Conservation (phyloP, 345 rosid species). For the Hibiscus trionum region DNA sequence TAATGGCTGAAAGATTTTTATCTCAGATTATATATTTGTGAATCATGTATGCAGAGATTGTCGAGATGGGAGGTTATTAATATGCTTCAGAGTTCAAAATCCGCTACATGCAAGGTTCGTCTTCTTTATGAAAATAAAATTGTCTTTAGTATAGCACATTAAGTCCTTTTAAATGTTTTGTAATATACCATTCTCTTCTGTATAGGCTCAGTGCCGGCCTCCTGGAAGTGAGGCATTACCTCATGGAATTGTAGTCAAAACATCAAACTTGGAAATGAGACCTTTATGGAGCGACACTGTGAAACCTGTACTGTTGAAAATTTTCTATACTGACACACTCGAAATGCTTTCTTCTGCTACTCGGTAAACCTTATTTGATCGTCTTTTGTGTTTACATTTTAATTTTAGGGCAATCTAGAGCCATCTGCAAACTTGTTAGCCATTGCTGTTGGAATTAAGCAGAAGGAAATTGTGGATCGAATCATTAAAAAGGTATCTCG, state of each 20-base stretch:
- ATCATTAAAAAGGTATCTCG: conserved; percentile 56
- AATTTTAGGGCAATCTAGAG: conserved; percentile 30
- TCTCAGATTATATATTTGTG: background rate
- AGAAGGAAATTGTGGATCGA: conserved; percentile 52
- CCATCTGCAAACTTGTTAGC: conserved; percentile 48
- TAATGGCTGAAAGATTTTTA: background rate
- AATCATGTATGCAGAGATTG: conserved; percentile 41
- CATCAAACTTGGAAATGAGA: conserved; percentile 54
- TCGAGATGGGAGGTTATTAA: conserved; percentile 37
- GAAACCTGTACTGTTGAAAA: conserved; percentile 27
- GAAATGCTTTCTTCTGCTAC: background rate
- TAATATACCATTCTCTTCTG: conserved; percentile 3
- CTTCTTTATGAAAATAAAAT: background rate
- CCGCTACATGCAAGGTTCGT: conserved; percentile 62
- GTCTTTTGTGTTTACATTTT: background rate
- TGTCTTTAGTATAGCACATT: background rate
- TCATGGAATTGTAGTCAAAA: conserved; percentile 47
- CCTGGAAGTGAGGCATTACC: conserved; percentile 58
- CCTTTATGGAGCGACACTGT: conserved; percentile 46
- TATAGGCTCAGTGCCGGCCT: conserved; percentile 44
- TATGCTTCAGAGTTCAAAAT: conserved; percentile 22
- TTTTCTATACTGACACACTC: background rate
- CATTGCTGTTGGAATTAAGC: conserved; percentile 71
- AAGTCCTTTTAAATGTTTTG: background rate
- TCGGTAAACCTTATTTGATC: background rate